These are phyloP conservation scores for Leccinum ambiguum DNA, from an alignment of 1,284 basidiomycete genomes.

Conservation along the genomic window DNA sequence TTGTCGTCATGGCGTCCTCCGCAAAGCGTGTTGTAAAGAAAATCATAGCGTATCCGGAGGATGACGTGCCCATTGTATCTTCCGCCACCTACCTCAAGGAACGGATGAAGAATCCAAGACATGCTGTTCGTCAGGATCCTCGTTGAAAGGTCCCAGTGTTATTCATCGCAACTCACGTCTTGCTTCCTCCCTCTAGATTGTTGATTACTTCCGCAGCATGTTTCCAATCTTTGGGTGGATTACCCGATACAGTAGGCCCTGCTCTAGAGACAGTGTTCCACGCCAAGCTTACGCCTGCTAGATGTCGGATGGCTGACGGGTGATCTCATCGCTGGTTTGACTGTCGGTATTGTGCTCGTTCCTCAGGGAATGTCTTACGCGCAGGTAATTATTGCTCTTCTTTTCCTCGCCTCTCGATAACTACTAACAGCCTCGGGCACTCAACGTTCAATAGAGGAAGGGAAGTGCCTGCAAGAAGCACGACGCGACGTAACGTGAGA, in stretches of 20 bases:
- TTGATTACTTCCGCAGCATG: conserved; percentile 62
- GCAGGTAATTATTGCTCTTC: conserved; percentile 40
- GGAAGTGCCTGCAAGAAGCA: no score
- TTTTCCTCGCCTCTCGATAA: background rate
- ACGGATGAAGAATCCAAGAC: conserved; percentile 41
- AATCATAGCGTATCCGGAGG: conserved; percentile 60
- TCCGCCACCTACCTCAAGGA: conserved; percentile 50
- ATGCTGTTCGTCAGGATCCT: conserved; percentile 39
- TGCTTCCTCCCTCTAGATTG: conserved; percentile 39
- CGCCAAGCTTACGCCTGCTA: conserved; percentile 25
- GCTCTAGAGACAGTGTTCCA: background rate
- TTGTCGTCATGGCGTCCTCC: conserved; percentile 38
- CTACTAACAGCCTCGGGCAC: background rate
- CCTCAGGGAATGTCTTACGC: conserved; percentile 90
- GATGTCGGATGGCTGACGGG: conserved; percentile 75
- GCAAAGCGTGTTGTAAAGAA: conserved; percentile 55
- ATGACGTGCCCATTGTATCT: conserved; percentile 55
- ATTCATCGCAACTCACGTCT: conserved; percentile 10
- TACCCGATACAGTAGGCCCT: conserved; percentile 71
- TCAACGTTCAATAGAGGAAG: conserved; percentile 31
- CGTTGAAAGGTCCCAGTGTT: background rate
- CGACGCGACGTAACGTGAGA: no score
- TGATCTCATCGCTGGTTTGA: conserved; percentile 87
- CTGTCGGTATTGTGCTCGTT: conserved; percentile 89
- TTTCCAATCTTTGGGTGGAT: conserved; percentile 89